These are phyloP conservation scores for Inga oerstediana DNA, from an alignment of 306 rosid species.

Conservation along the genomic window DNA sequence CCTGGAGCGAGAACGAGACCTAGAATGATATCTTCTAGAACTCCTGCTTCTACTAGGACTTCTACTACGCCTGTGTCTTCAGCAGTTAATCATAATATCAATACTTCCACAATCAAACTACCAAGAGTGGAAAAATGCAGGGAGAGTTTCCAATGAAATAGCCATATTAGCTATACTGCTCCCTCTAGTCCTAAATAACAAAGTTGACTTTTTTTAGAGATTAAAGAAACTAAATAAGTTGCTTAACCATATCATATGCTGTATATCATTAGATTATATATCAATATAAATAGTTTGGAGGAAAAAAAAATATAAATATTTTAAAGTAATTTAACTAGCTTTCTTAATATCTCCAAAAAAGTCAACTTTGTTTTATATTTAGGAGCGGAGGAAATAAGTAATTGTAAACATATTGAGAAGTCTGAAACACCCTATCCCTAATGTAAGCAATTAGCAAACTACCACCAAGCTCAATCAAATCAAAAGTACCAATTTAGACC, in stretches of 20 bases:
- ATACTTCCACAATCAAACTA: neutral
- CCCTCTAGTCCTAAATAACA: too few relatives aligned
- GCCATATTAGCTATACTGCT: neutral
- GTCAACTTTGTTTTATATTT: too few relatives aligned
- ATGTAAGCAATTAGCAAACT: slow-evolving; percentile 6
- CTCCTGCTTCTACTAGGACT: slow-evolving; percentile 86
- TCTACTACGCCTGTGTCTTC: slow-evolving; percentile 76
- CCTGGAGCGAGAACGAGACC: slow-evolving; percentile 54
- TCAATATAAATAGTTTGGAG: too few relatives aligned
- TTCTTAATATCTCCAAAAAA: too few relatives aligned
- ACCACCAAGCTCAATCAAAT: slow-evolving; percentile 18
- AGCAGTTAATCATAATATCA: slow-evolving; percentile 38
- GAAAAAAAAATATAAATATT: too few relatives aligned
- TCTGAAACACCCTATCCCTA: neutral
- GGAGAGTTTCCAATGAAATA: neutral
- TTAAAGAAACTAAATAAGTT: too few relatives aligned
- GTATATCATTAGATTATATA: too few relatives aligned
- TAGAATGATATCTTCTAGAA: slow-evolving; percentile 64
- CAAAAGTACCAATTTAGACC: slow-evolving; percentile 1
- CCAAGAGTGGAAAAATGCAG: neutral
- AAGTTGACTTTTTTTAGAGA: too few relatives aligned
- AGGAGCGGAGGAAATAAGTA: neutral
- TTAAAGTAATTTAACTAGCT: too few relatives aligned
- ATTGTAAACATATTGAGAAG: neutral
- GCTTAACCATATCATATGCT: too few relatives aligned